Conservation (phyloP, 331 rosid species). For the Pyracantha coccinea region DNA sequence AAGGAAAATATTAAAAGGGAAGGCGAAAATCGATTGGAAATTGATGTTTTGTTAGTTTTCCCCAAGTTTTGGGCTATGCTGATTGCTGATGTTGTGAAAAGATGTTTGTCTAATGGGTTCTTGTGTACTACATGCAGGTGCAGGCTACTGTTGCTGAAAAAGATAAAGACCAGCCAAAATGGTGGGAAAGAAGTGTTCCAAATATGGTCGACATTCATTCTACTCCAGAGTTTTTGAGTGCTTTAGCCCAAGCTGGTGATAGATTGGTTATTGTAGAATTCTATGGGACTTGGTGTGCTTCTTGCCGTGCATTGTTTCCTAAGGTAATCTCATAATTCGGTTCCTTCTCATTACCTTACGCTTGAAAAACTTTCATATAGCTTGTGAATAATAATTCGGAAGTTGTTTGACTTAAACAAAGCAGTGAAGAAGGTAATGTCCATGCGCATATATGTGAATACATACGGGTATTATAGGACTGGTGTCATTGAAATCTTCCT, state of each 20-base stretch:
- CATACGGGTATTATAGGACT: neutral
- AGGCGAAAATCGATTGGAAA: neutral
- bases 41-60: neutral
- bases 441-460: neutral
- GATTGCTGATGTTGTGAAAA: neutral
- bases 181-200: slow-evolving; percentile 98
- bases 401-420: neutral
- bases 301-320: slow-evolving; percentile 96
- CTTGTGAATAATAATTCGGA: neutral
- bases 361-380: neutral
- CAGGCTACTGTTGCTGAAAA: slow-evolving; percentile 65
- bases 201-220: slow-evolving; percentile 94
- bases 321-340: slow-evolving; percentile 36
- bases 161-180: slow-evolving; percentile 84
- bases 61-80: neutral
- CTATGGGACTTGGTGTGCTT: slow-evolving; percentile 98
- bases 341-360: neutral
- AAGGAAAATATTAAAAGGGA: neutral
- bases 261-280: slow-evolving; percentile 85
- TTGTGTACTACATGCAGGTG: slow-evolving; percentile 47
- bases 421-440: neutral
- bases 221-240: slow-evolving; percentile 72
- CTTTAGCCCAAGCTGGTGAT: slow-evolving; percentile 84
- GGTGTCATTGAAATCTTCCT: neutral
- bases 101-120: slow-evolving; percentile 4